Evolutionary conservation across 176 grass and related monocot species (phyloP), one percentile per base, ranked within the genome.

Genomic region (Thalia dealbata): DNA sequence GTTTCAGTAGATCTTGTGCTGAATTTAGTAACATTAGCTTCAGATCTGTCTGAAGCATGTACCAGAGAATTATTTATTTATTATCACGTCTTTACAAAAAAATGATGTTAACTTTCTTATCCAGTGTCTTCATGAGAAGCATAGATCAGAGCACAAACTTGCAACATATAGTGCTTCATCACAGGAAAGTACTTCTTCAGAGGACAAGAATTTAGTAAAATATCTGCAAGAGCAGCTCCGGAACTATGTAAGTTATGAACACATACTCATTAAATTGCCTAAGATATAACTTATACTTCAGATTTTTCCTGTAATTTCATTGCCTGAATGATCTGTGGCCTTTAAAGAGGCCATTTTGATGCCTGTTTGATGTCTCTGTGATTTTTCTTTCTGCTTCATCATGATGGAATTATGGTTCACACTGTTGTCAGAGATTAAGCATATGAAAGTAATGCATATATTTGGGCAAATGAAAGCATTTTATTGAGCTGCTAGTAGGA

Each of bases 191-290:
- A 76, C 72, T 79, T 76, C 80, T 72, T 78, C 84, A 50, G 87
- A 92, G 51, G 95, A 97, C 46, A 65, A 92, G 79, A 91, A 81
- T 44, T 83, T 90, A 77, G 86, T 97, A 75, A 86, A 84, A 68
- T 80, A 92, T 82, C 78, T 97, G 62, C 87, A 81, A 79, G 89
- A 97, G 77, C 78, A 97, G 80, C 75, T 97, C 32, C 83, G 43
- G 1, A 82, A 91, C 75, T 84, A 84, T 84, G 90, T 97, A 81
- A 92, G 89, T 69, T 50, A 2, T 46, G 27, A 61, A 15, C 43
- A 68, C 8, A 67, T 42, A 18, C 14, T 14, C 27, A 64, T 19
- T 64, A 7, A 30, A 16, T 30, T 64, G 28, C 14, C 25, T 16
- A 23, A 28, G 3, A 32, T 29, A 18, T 30, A 30, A 30, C 65